phyloP scores from a whole-genome alignment of 805 yeast species.

The Saccharomycopsis sp. region DNA sequence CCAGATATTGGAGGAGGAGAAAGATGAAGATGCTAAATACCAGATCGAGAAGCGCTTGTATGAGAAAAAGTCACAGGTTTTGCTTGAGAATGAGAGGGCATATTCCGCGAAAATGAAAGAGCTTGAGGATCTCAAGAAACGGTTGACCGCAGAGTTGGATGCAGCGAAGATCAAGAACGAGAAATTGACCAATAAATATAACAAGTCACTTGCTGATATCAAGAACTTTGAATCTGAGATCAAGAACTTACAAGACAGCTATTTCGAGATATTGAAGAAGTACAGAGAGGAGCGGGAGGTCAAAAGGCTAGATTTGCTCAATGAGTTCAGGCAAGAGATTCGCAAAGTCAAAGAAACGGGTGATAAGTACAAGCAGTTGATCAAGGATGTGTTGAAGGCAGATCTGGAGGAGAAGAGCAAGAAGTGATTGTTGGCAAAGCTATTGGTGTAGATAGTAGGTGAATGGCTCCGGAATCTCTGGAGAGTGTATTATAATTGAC shows the following conservation, averaged over 20 bases:
- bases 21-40: constrained; percentile 1
- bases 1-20: constrained; percentile 2
- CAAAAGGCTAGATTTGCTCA: constrained; percentile 9
- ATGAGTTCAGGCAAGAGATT: constrained; percentile 14
- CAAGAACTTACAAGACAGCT: not conserved
- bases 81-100: not conserved
- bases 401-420: not conserved
- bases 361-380: constrained; percentile 5
- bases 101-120: not conserved
- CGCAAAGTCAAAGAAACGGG: constrained; percentile 10
- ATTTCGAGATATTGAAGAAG: not conserved
- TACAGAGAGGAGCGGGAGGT: constrained; percentile 7
- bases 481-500: no score
- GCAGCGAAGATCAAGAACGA: constrained; percentile 6
- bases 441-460: no score
- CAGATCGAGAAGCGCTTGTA: not conserved
- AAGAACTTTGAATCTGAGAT: constrained; percentile 6
- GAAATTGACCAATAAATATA: constrained; percentile 6
- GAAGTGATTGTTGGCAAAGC: no score
- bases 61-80: not conserved
- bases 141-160: constrained; percentile 4
- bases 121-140: not conserved
- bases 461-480: no score
- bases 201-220: constrained; percentile 8
- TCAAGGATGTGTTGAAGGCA: constrained; percentile 4